Conservation (phyloP, 805 yeast species). For the Candida easanensis region DNA sequence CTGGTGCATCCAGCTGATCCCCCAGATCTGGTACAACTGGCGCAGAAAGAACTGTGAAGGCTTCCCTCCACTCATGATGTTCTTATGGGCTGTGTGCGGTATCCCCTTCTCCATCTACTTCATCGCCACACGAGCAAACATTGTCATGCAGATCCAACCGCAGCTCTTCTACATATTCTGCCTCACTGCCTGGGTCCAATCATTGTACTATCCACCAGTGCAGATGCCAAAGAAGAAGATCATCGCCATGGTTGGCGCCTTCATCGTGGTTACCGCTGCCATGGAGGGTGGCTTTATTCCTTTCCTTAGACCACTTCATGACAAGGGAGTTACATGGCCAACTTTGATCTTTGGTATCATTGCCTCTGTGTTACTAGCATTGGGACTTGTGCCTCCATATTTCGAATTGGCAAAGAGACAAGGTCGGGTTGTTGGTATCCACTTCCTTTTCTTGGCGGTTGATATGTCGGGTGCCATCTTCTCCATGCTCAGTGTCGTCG, state of each 20-base stretch:
- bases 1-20: constrained; percentile 91
- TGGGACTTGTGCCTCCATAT: constrained; percentile 88
- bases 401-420: constrained; percentile 73
- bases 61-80: constrained; percentile 83
- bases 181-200: constrained; percentile 62
- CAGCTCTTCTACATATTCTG: constrained; percentile 77
- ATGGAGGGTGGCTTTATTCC: constrained; percentile 67
- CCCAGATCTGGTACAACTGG: constrained; percentile 78
- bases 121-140: constrained; percentile 63
- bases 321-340: constrained; percentile 67
- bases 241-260: constrained; percentile 32
- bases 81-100: constrained; percentile 76
- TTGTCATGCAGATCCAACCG: constrained; percentile 86
- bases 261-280: constrained; percentile 49
- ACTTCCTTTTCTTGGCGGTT: constrained; percentile 70
- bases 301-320: constrained; percentile 60
- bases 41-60: constrained; percentile 79
- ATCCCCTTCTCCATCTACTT: constrained; percentile 86
- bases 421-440: constrained; percentile 89
- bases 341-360: constrained; percentile 73
- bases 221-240: constrained; percentile 37
- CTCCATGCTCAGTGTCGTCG: constrained; percentile 59
- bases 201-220: constrained; percentile 76
- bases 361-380: constrained; percentile 72
- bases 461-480: constrained; percentile 84